Conservation (phyloP, 2,329 filamentous ascomycete genomes). For the Gaeumannomyces sp. region DNA sequence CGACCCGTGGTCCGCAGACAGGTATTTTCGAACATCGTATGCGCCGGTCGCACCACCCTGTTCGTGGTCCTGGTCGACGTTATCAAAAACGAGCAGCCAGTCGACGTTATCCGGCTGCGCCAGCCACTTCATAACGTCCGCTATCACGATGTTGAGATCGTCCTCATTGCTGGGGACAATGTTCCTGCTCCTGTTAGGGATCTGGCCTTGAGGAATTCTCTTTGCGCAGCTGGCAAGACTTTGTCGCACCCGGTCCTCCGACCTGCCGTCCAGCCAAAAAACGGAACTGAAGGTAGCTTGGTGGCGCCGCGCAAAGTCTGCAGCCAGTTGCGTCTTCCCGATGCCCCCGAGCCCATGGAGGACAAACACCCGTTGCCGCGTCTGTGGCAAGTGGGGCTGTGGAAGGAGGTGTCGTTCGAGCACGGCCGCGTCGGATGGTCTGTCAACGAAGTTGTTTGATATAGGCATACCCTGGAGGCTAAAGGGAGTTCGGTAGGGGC, state of each 20-base stretch:
- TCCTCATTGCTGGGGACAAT: constrained; percentile 13
- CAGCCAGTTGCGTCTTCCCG: constrained; percentile 18
- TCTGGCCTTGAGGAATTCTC: constrained; percentile 19
- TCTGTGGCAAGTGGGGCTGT: constrained; percentile 9
- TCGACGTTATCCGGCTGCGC: constrained; percentile 18
- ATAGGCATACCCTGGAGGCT: constrained; percentile 16
- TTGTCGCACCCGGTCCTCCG: constrained; percentile 23
- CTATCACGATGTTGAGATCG: constrained; percentile 16
- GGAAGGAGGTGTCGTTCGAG: constrained; percentile 17
- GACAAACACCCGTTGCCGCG: constrained; percentile 13
- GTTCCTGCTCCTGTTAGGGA: constrained; percentile 14
- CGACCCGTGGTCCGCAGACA: constrained; percentile 22
- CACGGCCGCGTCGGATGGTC: constrained; percentile 14
- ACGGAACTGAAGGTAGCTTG: constrained; percentile 21
- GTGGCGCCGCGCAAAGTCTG: constrained; percentile 18
- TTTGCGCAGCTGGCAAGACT: constrained; percentile 20
- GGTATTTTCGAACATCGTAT: constrained; percentile 20
- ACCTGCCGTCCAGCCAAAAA: constrained; percentile 27
- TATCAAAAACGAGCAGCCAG: constrained; percentile 30
- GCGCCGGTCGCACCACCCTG: constrained; percentile 14
- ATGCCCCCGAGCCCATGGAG: constrained; percentile 17
- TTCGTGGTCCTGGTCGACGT: constrained; percentile 23
- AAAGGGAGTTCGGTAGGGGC: constrained; percentile 15
- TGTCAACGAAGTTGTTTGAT: constrained; percentile 17
- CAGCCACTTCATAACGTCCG: constrained; percentile 24